Percentiles rank a stretch among this genome's conserved stretches.
phyloP scores from a whole-genome alignment of 306 rosid species.

The Cucumis sativus region DNA sequence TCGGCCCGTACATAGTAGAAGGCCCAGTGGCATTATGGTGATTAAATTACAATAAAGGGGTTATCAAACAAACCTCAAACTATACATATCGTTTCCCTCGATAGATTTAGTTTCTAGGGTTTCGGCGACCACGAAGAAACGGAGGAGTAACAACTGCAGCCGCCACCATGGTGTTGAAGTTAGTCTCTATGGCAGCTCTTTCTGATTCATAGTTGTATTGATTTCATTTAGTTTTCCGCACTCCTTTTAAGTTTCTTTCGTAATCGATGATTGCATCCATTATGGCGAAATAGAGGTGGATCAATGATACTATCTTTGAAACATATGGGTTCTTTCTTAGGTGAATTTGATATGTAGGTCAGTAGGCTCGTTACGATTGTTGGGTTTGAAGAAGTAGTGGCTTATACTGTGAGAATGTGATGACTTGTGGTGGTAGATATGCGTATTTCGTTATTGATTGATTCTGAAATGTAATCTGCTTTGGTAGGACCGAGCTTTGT shows the following conservation, averaged over 20 bases:
- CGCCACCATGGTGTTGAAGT: constrained; percentile 11
- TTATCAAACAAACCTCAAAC: neutral
- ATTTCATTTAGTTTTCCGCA: neutral
- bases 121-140: neutral
- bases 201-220: neutral
- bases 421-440: neutral
- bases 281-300: neutral
- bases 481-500: constrained; percentile 43
- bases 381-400: neutral
- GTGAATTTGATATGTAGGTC: neutral
- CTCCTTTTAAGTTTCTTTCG: no score
- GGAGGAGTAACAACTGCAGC: neutral
- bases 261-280: neutral
- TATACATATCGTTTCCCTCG: neutral
- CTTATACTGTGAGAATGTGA: neutral
- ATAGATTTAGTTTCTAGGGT: neutral
- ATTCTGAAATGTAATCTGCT: neutral
- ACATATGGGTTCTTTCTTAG: neutral
- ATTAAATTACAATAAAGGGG: neutral
- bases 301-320: neutral
- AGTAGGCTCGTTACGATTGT: neutral
- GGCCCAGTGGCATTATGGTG: neutral
- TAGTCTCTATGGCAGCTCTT: neutral
- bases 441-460: neutral
- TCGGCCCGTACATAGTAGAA: neutral